Percentiles rank a stretch among this genome's conserved stretches.
These are phyloP conservation scores for Meyerozyma guilliermondii DNA, from an alignment of 1,139 yeast species.

Conservation along the genomic window DNA sequence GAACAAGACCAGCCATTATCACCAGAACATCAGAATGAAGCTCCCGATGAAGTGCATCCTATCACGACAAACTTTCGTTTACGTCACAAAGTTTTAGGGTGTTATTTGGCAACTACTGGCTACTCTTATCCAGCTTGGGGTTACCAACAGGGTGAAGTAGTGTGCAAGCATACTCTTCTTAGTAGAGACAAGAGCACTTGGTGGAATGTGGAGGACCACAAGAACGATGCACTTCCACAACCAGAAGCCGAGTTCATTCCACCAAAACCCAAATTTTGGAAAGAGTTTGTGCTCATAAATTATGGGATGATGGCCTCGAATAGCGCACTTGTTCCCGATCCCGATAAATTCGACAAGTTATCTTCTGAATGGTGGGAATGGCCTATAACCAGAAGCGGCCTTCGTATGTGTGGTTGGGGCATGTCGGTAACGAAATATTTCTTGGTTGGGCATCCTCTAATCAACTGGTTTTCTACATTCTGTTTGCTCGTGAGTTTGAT, in stretches of 20 bases:
- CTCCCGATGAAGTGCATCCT: conserved; percentile 49
- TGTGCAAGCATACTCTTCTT: conserved; percentile 52
- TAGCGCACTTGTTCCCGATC: conserved; percentile 71
- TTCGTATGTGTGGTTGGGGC: conserved; percentile 70
- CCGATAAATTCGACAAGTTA: conserved; percentile 57
- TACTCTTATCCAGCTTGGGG: conserved; percentile 76
- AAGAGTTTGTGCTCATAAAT: conserved; percentile 63
- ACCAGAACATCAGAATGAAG: conserved; percentile 37
- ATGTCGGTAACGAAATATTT: conserved; percentile 46
- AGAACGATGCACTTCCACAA: conserved; percentile 35
- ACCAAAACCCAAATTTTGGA: conserved; percentile 66
- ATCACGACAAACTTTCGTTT: conserved; percentile 66
- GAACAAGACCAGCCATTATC: conserved; percentile 53
- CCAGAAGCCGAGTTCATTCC: conserved; percentile 44
- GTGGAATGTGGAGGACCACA: conserved; percentile 78
- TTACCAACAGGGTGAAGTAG: conserved; percentile 74
- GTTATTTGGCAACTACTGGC: conserved; percentile 74
- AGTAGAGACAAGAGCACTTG: conserved; percentile 61
- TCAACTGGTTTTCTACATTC: conserved; percentile 53
- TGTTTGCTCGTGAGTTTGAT: conserved; percentile 17
- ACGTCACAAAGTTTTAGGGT: conserved; percentile 57
- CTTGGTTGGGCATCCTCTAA: conserved; percentile 62
- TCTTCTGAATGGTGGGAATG: conserved; percentile 81
- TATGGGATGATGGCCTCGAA: conserved; percentile 78
- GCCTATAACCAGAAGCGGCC: conserved; percentile 61